Conservation (phyloP, 208 protist species). For the Angomonas ambiguus region DNA sequence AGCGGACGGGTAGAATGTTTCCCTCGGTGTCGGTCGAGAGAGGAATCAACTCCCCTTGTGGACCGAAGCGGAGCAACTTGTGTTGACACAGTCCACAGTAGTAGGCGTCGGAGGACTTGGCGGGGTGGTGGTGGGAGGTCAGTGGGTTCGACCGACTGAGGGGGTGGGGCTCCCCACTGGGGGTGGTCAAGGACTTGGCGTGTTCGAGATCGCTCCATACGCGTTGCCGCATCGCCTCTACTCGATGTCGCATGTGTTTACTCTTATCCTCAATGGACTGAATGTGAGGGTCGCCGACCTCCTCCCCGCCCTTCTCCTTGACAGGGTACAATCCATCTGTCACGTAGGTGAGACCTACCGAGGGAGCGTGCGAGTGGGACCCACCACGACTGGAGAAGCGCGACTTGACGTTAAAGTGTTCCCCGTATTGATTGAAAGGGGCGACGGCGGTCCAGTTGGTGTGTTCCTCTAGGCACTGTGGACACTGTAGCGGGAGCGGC, state of each 20-base stretch:
- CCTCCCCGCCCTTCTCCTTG: background rate
- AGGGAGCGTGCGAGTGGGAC: background rate
- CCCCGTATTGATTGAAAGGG: constrained; percentile 67
- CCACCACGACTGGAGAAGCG: constrained; percentile 75
- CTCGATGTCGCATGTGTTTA: background rate
- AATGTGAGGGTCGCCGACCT: background rate
- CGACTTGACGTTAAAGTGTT: constrained; percentile 73
- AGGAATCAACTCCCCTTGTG: constrained; percentile 71
- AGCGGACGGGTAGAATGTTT: constrained; percentile 57
- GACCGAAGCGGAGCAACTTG: constrained; percentile 66
- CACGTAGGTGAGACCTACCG: background rate
- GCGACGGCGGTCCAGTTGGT: constrained; percentile 55
- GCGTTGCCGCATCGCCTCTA: background rate
- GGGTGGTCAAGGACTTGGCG: background rate
- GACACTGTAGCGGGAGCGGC: constrained; percentile 67
- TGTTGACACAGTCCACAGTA: constrained; percentile 71
- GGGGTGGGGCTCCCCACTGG: background rate
- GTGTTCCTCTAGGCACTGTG: constrained; percentile 68
- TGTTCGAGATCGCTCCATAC: background rate
- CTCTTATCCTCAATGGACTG: background rate
- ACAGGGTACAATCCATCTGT: background rate
- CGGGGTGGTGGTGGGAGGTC: background rate
- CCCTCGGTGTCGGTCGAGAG: constrained; percentile 68
- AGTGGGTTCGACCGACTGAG: background rate
- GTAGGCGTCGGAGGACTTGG: constrained; percentile 1